Percentiles rank a stretch among this genome's conserved stretches.
Evolutionary conservation across 768 basidiomycete genomes (phyloP).

Genomic region (Symmetrospora coprosmae): DNA sequence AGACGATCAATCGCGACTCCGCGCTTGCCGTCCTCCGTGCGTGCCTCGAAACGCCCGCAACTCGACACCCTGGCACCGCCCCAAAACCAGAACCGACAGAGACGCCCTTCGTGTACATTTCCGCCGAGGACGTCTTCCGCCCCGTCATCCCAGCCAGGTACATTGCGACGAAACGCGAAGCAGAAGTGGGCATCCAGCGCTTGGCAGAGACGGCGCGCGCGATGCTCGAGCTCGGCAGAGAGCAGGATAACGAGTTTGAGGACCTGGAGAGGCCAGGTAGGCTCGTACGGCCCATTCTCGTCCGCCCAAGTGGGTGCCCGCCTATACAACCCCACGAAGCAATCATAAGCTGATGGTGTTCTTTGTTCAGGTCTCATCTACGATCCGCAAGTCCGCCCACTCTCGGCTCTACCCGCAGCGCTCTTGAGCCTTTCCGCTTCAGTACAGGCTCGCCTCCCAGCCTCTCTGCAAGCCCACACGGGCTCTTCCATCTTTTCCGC

Average conservation of each 20-base stretch:
- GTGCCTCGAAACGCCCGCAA: constrained; percentile 26
- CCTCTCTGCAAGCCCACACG: constrained; percentile 19
- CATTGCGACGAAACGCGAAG: constrained; percentile 84
- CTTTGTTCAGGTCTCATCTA: constrained; percentile 66
- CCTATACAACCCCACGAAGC: too few relatives aligned
- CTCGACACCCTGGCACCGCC: constrained; percentile 49
- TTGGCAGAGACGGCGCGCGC: constrained; percentile 40
- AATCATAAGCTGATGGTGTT: constrained; percentile 4
- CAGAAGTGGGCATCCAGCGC: constrained; percentile 55
- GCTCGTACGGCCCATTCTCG: constrained; percentile 57
- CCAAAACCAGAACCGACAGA: constrained; percentile 52
- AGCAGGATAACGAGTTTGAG: constrained; percentile 2
- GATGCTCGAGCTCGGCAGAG: not conserved
- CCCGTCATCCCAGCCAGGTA: constrained; percentile 74
- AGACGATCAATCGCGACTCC: constrained; percentile 71
- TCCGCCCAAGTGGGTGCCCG: constrained; percentile 74
- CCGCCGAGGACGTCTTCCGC: constrained; percentile 83
- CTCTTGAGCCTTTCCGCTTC: constrained; percentile 65
- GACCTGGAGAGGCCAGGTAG: constrained; percentile 32
- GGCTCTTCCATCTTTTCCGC: constrained; percentile 38
- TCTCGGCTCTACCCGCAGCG: constrained; percentile 70
- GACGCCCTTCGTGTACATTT: constrained; percentile 70
- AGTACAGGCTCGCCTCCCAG: constrained; percentile 47
- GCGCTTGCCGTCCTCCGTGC: constrained; percentile 44
- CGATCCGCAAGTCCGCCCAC: constrained; percentile 82